These are phyloP conservation scores for Rhododendron griersonianum DNA, from an alignment of 148 eudicot genomes.

Conservation along the genomic window DNA sequence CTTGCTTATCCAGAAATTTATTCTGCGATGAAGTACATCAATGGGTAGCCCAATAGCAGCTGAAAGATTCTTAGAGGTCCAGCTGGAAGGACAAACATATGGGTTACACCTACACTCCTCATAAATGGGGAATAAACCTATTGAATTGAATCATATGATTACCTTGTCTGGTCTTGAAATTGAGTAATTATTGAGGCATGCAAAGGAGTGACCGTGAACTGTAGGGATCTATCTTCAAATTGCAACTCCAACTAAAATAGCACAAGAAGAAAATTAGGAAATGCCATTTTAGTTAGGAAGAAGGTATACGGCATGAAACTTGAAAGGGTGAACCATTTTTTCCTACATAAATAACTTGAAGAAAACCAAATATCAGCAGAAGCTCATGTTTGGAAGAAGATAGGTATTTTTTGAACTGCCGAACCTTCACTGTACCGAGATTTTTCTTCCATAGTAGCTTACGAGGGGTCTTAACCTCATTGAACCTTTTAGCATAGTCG, in stretches of 20 bases:
- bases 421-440: constrained; percentile 93
- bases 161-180: constrained; percentile 86
- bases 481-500: constrained; percentile 88
- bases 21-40: constrained; percentile 71
- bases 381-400: background rate
- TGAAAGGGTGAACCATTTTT: background rate
- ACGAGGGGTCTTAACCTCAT: constrained; percentile 92
- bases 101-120: background rate
- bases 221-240: constrained; percentile 70
- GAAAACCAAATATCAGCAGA: constrained; percentile 12
- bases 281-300: background rate
- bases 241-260: constrained; percentile 75
- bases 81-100: constrained; percentile 38
- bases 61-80: constrained; percentile 91
- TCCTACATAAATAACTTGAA: background rate
- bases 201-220: constrained; percentile 80
- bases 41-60: constrained; percentile 81
- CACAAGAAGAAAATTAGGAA: background rate
- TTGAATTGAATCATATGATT: constrained; percentile 9
- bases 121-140: constrained; percentile 2
- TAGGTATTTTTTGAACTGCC: constrained; percentile 10
- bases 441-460: constrained; percentile 94
- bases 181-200: constrained; percentile 87
- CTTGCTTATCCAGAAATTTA: constrained; percentile 96
- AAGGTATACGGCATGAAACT: background rate